These are phyloP conservation scores for Gastroboletus turbinatus DNA, from an alignment of 1,284 basidiomycete species.

Conservation along the genomic window DNA sequence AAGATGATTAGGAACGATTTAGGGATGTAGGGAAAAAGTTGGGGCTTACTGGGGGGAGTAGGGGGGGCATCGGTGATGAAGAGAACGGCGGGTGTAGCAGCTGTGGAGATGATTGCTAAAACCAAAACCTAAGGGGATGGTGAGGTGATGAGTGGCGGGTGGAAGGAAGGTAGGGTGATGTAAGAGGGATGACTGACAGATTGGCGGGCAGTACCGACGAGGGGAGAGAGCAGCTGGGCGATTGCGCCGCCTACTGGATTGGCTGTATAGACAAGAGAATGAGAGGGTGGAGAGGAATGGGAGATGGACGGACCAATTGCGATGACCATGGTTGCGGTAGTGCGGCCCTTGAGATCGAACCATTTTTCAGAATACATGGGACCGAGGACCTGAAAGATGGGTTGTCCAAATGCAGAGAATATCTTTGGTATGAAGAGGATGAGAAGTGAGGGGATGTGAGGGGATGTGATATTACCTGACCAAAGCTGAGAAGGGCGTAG, in stretches of 20 bases:
- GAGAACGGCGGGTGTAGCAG: slow-evolving; percentile 52
- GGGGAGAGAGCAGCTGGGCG: slow-evolving; percentile 68
- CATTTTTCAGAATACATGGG: slow-evolving; percentile 78
- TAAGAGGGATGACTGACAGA: slow-evolving; percentile 46
- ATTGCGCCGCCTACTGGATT: slow-evolving; percentile 69
- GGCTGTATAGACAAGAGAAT: slow-evolving; percentile 38
- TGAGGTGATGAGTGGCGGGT: not conserved
- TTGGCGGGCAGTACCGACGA: slow-evolving; percentile 51
- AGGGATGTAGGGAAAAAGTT: not conserved
- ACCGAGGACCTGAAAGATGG: slow-evolving; percentile 69
- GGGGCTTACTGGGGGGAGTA: slow-evolving; percentile 66
- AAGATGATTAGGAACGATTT: not conserved
- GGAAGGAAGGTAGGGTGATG: not conserved
- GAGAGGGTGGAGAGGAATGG: not conserved
- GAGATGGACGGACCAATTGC: slow-evolving; percentile 51
- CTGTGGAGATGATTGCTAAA: slow-evolving; percentile 70
- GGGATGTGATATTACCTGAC: slow-evolving; percentile 58
- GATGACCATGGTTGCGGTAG: slow-evolving; percentile 77
- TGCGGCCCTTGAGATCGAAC: slow-evolving; percentile 73
- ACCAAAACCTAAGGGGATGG: slow-evolving; percentile 55
- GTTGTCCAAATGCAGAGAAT: slow-evolving; percentile 55
- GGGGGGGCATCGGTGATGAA: slow-evolving; percentile 61
- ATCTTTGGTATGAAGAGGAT: slow-evolving; percentile 18
- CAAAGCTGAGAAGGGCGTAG: slow-evolving; percentile 66
- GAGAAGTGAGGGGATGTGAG: slow-evolving; percentile 38